Evolutionary conservation across 1,284 basidiomycete species (phyloP).

Genomic region (Sporisorium scitamineum): DNA sequence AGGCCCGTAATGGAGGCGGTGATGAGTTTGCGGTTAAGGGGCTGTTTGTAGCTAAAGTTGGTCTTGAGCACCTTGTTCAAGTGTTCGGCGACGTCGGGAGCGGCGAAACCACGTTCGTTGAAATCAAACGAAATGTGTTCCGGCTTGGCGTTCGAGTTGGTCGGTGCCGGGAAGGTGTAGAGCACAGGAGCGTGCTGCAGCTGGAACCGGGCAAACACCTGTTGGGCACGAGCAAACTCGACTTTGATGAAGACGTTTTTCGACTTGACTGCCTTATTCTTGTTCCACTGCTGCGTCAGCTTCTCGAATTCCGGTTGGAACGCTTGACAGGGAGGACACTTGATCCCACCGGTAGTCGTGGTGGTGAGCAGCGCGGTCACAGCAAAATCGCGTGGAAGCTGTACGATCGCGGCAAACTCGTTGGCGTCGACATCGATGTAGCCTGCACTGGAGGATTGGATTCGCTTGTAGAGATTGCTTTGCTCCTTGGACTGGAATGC

Average conservation of each 20-base stretch:
- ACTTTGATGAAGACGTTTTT: slow-evolving; percentile 57
- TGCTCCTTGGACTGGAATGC: slow-evolving; percentile 23
- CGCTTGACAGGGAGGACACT: slow-evolving; percentile 53
- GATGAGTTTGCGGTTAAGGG: slow-evolving; percentile 51
- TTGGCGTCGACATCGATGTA: slow-evolving; percentile 41
- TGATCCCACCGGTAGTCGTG: slow-evolving; percentile 40
- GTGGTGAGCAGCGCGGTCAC: slow-evolving; percentile 57
- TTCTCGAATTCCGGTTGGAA: slow-evolving; percentile 61
- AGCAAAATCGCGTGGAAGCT: slow-evolving; percentile 43
- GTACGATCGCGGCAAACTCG: slow-evolving; percentile 23
- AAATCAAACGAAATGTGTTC: slow-evolving; percentile 58
- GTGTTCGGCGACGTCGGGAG: slow-evolving; percentile 34
- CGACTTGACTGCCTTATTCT: slow-evolving; percentile 26
- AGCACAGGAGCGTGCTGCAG: slow-evolving; percentile 60
- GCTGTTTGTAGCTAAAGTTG: slow-evolving; percentile 48
- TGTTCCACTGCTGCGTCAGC: slow-evolving; percentile 51
- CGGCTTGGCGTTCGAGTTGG: slow-evolving; percentile 19
- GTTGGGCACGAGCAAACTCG: slow-evolving; percentile 50
- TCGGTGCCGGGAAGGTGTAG: slow-evolving; percentile 50
- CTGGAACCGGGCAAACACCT: slow-evolving; percentile 54
- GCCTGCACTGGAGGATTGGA: slow-evolving; percentile 26
- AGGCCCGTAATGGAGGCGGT: slow-evolving; percentile 20
- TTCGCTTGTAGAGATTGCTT: slow-evolving; percentile 22
- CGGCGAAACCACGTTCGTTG: slow-evolving; percentile 51
- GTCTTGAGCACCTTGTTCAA: slow-evolving; percentile 39